Evolutionary conservation across 23 red algal species (phyloP).

Genomic region (Gracilariopsis chorda): DNA sequence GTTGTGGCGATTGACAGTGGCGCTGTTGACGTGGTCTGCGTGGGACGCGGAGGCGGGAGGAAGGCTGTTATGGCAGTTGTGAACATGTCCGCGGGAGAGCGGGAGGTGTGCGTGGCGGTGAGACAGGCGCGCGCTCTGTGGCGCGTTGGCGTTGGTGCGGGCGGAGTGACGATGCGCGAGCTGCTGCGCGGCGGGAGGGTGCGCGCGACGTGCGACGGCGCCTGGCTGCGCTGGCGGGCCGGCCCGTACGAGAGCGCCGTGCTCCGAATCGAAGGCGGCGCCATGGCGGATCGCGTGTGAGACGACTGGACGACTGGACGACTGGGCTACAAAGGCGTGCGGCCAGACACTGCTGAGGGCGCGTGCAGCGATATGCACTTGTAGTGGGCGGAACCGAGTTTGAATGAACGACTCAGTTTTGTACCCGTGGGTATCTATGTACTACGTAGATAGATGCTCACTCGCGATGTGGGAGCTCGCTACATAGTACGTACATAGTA

Average conservation of each 20-base stretch:
- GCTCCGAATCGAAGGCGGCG: neutral
- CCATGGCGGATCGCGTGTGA: neutral
- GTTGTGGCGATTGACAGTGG: conserved; percentile 10
- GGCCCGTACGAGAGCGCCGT: neutral
- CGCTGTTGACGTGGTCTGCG: conserved; percentile 19
- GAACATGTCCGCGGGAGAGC: neutral
- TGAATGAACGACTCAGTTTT: too few species aligned
- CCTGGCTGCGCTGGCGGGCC: neutral
- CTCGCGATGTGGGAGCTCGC: too few species aligned
- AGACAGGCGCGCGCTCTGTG: neutral
- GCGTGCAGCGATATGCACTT: too few species aligned
- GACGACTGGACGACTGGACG: neutral
- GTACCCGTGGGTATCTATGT: too few species aligned
- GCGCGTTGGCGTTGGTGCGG: neutral
- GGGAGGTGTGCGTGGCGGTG: neutral
- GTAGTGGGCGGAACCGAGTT: too few species aligned
- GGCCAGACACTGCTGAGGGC: too few species aligned
- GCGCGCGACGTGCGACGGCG: neutral
- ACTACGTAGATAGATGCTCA: too few species aligned
- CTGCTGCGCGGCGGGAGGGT: neutral
- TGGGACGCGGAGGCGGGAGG: conserved; percentile 3
- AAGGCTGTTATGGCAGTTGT: neutral
- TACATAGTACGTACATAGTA: too few species aligned
- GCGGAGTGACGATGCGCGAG: neutral
- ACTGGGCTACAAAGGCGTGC: too few species aligned